A percentile compares a stretch with the other conserved stretches of the same genome.
Conservation (phyloP, 2,329 filamentous ascomycete species). For the Parafenestella ontariensis region DNA sequence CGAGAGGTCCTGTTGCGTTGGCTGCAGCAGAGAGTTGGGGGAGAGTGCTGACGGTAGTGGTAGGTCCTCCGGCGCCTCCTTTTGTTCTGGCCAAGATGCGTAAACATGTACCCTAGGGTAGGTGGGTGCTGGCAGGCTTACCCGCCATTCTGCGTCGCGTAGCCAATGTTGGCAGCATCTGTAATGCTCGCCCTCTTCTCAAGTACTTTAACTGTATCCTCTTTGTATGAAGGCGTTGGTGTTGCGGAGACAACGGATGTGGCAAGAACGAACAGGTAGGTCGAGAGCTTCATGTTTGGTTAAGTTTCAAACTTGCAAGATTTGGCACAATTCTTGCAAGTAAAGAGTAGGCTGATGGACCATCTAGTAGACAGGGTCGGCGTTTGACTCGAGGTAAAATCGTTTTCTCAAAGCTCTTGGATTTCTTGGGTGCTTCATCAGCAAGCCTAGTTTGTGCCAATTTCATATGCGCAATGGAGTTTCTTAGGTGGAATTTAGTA, state of each 20-base stretch:
- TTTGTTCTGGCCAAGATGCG: conserved; percentile 50
- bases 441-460: background rate
- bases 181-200: conserved; percentile 20
- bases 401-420: background rate
- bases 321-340: background rate
- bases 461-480: conserved; percentile 9
- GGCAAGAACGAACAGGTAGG: conserved; percentile 14
- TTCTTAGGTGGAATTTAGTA: conserved; percentile 20
- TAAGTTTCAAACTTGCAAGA: background rate
- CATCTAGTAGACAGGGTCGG: conserved; percentile 13
- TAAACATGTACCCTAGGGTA: background rate
- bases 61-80: conserved; percentile 61
- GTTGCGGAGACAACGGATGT: conserved; percentile 17
- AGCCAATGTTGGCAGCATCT: conserved; percentile 44
- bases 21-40: conserved; percentile 59
- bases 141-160: conserved; percentile 56
- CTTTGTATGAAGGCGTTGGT: conserved; percentile 18
- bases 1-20: conserved; percentile 21
- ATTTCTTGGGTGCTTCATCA: background rate
- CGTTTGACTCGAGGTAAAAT: conserved; percentile 3
- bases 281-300: conserved; percentile 18
- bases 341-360: background rate
- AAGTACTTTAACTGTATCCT: conserved; percentile 10
- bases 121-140: background rate
- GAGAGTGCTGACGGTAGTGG: conserved; percentile 61